Base-by-base conservation (phyloP, 2,329 filamentous ascomycete species). In the Trichothecium sympodiale region DNA sequence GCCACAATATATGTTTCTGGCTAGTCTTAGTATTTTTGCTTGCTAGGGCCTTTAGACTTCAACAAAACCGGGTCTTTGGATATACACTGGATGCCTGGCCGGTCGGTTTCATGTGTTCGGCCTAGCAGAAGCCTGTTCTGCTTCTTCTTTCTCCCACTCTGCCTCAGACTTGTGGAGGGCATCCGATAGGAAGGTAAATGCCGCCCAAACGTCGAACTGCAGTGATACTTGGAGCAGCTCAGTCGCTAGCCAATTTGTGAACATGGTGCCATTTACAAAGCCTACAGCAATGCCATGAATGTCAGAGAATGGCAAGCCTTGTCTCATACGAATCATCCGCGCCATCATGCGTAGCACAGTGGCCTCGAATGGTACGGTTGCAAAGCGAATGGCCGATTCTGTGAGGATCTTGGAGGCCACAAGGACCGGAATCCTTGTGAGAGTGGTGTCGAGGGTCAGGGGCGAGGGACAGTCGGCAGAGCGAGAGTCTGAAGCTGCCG, bases 381-480 rank as follows among this genome's bases (percentile, higher is more conserved):
- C 18, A 6, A 72, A 33, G 23, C 66, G 59, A 1, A 61, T 51
- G 2, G 57, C 43, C 2, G 65, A 54, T 17, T 64, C 57, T 1
- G 66, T 59, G 17, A 74, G 51, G 3, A 71, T 59, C 29, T 66
- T 61, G 1, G 65, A 56, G 0, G 68, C 70, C 6, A 57, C 42
- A 5, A 73, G 46, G 0, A 65, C 60, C 6, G 72, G 70, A 2
- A 75, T 55, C 28, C 59, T 60, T 1, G 69, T 71, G 10, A 77
- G 57, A 31, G 62, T 51, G 5, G 65, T 75, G 32, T 68, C 61
- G 12, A 61, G 47, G 38, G 69, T 71, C n/a, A 51, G 38, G 6
- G 59, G 57, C 29, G 47, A 52, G 15, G 50, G 38, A 20, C 15
- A 8, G 8, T 18, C 37, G 10, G 36, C 35, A 10, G 42, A 37